Base-by-base conservation (phyloP, 164 flowering plant species). In the Chimonanthus praecox region DNA sequence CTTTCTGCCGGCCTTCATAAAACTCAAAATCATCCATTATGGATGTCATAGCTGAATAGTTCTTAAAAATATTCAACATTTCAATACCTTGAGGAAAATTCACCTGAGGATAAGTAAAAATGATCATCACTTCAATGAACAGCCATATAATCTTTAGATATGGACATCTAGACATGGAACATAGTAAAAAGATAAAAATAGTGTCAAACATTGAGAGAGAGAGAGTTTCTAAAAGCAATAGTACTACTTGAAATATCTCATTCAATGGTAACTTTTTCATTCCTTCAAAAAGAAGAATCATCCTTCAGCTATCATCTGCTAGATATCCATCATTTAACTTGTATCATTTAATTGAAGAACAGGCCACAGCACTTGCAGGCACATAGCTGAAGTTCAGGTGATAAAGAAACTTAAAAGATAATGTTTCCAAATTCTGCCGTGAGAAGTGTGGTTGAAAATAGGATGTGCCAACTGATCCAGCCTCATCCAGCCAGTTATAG, bases 21-120 rank as follows among this genome's bases (percentile, higher is more conserved):
- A 90, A 94, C 68, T 83, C 79, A 70, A 94, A 94, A 67, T 94
- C 98, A 80, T 94, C 97, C 69, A 92, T 74, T 78, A 92, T 87
- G 8, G 94, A 92, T 50, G 94, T 90, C 79, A 82, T 90, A 15
- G 83, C 76, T 1, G 76, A 68, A 79, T 80, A 77, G 75, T 81
- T 87, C 79, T 94, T 92, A 77, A 89, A 89, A 75, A 92, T 83
- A 71, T 79, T 85, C 79, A 90, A 74, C 86, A 94, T 87, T 73
- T 92, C 94, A 72, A 80, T 78, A 20, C 98, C 98, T 76, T 84
- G 90, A 21, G 77, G 78, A 74, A 85, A 81, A 71, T 74, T 82
- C 76, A 88, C 87, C 90, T 87, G 80, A 66, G 9, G 68, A 43
- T 4, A 6, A 46, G n/a, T 13, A 45, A 44, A 33, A 63, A 33